Base-by-base conservation (phyloP, 768 basidiomycete genomes). In the Hypholoma fasciculare region DNA sequence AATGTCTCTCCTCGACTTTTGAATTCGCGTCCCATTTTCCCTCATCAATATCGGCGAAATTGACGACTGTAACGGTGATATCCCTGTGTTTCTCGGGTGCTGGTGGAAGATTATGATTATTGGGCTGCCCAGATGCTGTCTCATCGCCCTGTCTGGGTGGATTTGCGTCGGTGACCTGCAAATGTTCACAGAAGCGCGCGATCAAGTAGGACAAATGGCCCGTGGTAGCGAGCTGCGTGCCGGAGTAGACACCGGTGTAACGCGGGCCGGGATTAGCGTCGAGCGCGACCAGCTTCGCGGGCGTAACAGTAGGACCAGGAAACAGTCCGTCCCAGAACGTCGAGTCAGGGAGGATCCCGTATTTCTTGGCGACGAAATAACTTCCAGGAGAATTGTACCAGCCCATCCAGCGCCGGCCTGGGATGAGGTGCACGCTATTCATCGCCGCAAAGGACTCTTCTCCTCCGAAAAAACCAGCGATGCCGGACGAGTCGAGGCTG, bases 351-450 rank as follows among this genome's bases (percentile, higher is more conserved):
- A 61, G 39, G 9, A 57, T 50, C 0, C 60, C 60, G 39, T 61
- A 61, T 51, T 61, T 61, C 42, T 57, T 61, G n/a, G 60, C 56
- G 4, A 61, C 60, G 48, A 51, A 53, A 30, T 61, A 61, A 27
- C 56, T 57, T n/a, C 60, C 60, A 1, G 60, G 60, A 3, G 56
- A 61, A 37, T 61, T 61, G 49, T 61, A 61, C 60, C 60, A 61
- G 3, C 60, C 60, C 16, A 61, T 43, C 60, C 56, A 54, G 36
- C 60, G 56, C 13, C 60, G 43, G 30, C 40, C 47, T 11, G 51
- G 55, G n/a, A 61, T 49, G 23, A 61, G 60, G 40, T 61, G 56
- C 13, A 61, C 56, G 30, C 56, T 61, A 34, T 44, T 48, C 56
- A 61, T 61, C 12, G 60, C 60, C 1, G 56, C 51, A 43, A 61